phyloP scores from a whole-genome alignment of 2,329 filamentous ascomycete genomes.

The Cryphonectria naterciae region DNA sequence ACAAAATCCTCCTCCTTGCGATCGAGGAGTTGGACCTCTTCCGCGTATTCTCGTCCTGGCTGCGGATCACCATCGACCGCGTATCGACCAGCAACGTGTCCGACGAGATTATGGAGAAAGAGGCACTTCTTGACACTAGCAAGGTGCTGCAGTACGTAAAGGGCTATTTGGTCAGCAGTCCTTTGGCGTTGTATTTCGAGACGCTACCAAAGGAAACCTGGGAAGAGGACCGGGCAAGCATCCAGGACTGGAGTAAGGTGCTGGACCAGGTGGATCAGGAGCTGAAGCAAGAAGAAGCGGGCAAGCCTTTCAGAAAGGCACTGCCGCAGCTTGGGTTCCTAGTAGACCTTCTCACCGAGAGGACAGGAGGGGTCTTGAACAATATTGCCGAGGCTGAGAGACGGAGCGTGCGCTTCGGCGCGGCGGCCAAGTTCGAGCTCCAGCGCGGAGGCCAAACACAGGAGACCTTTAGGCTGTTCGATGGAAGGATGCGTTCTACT shows the following conservation, averaged over 20 bases:
- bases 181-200: slow-evolving; percentile 64
- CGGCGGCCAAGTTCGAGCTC: slow-evolving; percentile 50
- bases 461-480: slow-evolving; percentile 35
- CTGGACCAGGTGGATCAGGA: slow-evolving; percentile 55
- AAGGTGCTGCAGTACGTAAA: slow-evolving; percentile 80
- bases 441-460: not conserved
- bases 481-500: slow-evolving; percentile 59
- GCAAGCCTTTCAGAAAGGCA: slow-evolving; percentile 52
- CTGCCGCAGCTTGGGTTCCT: slow-evolving; percentile 68
- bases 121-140: slow-evolving; percentile 73
- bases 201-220: slow-evolving; percentile 48
- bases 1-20: slow-evolving; percentile 72
- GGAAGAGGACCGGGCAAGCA: slow-evolving; percentile 20
- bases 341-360: slow-evolving; percentile 59
- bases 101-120: slow-evolving; percentile 77
- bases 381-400: slow-evolving; percentile 72
- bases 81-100: slow-evolving; percentile 66
- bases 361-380: slow-evolving; percentile 65
- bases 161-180: slow-evolving; percentile 68
- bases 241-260: slow-evolving; percentile 50
- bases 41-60: slow-evolving; percentile 77
- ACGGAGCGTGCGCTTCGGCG: slow-evolving; percentile 69
- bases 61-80: slow-evolving; percentile 80
- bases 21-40: slow-evolving; percentile 82
- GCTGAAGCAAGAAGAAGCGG: slow-evolving; percentile 50